Percentiles rank a stretch among this genome's conserved stretches.
Evolutionary conservation across 2,329 filamentous ascomycete genomes (phyloP).

Genomic region (Trichoderma afroharzianum): DNA sequence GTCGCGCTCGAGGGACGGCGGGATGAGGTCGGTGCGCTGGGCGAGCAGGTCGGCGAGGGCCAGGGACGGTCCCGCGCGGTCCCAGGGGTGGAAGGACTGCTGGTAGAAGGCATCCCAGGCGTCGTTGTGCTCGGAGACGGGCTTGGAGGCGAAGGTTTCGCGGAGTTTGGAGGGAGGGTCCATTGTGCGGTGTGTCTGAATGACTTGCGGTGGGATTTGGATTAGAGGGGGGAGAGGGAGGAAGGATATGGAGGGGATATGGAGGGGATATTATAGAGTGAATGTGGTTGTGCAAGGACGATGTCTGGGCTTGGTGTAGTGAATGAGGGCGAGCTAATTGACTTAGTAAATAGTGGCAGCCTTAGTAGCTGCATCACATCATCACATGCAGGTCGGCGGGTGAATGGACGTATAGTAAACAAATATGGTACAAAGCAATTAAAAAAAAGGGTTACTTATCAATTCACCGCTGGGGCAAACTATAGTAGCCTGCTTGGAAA

Average conservation of each 20-base stretch:
- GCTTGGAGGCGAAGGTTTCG: conserved; percentile 33
- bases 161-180: conserved; percentile 27
- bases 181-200: background rate
- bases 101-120: conserved; percentile 50
- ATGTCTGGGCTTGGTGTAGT: background rate
- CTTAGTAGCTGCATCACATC: background rate
- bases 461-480: background rate
- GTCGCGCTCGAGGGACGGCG: conserved; percentile 32
- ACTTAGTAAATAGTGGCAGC: background rate
- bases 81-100: conserved; percentile 50
- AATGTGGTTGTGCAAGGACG: background rate
- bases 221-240: background rate
- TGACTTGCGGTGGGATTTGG: conserved; percentile 18
- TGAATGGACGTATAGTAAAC: background rate
- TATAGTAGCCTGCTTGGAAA: background rate
- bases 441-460: background rate
- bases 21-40: conserved; percentile 44
- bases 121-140: conserved; percentile 34
- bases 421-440: background rate
- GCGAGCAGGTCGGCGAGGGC: conserved; percentile 52
- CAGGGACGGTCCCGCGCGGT: conserved; percentile 50
- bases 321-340: background rate
- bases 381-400: background rate
- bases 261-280: background rate
- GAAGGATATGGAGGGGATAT: background rate